Conservation (phyloP, 257 asterid genomes). For the Linderniella brevidens region DNA sequence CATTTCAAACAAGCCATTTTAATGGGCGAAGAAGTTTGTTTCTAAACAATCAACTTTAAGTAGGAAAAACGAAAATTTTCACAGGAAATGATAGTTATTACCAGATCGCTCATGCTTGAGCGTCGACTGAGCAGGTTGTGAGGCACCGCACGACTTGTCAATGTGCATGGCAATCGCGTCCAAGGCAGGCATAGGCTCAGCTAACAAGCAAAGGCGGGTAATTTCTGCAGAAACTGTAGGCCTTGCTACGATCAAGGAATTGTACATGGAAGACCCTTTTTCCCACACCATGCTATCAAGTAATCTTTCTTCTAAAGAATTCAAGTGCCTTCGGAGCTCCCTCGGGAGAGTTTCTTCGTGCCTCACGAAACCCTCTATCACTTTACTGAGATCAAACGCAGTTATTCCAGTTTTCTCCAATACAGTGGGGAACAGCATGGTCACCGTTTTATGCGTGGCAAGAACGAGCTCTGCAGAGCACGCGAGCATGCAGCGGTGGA, state of each 20-base stretch:
- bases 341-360: constrained; percentile 96
- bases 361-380: constrained; percentile 89
- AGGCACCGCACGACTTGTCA: constrained; percentile 37
- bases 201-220: constrained; percentile 68
- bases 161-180: constrained; percentile 85
- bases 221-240: constrained; percentile 79
- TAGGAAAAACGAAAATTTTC: not conserved
- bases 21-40: not conserved
- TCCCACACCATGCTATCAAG: constrained; percentile 99
- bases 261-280: constrained; percentile 96
- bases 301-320: constrained; percentile 88
- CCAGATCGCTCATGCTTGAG: constrained; percentile 57
- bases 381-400: constrained; percentile 96
- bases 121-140: constrained; percentile 24
- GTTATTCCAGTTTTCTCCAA: constrained; percentile 96
- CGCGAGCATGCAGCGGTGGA: constrained; percentile 98
- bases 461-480: constrained; percentile 98
- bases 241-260: constrained; percentile 79
- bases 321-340: constrained; percentile 86
- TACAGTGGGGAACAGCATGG: constrained; percentile 93
- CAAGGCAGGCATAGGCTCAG: constrained; percentile 96
- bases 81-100: constrained; percentile 10
- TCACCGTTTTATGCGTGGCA: constrained; percentile 94
- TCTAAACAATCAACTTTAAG: not conserved
- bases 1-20: constrained; percentile 10